Base-by-base conservation (phyloP, 2,329 filamentous ascomycete species). In the Trichoderma sp. region DNA sequence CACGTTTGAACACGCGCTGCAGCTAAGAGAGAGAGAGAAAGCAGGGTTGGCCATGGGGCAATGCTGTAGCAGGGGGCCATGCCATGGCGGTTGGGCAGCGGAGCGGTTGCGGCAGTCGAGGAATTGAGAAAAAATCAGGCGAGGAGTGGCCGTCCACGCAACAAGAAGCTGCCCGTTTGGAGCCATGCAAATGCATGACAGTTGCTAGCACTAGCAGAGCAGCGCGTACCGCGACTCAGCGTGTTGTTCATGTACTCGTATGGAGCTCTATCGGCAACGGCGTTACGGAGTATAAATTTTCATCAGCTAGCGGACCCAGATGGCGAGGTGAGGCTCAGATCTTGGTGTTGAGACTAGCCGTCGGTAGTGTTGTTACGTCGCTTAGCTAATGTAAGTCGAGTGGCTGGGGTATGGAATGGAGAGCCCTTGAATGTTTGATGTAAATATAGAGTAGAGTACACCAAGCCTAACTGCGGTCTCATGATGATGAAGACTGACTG, bases 121-220 rank as follows among this genome's bases (percentile, higher is more conserved):
- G n/a, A 53, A 35, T 56, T 38, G n/a, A n/a, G 5, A 29, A 21
- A 63, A 56, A 73, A 56, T 65, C 71, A 64, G 71, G 59, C 71
- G 29, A 73, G n/a, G 33, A 65, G n/a, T 21, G 45, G 45, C 45
- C n/a, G 45, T 21, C 45, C 4, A 53, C 18, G 45, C 45, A 53
- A 21, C 41, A 41, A 65, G 71, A 65, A 65, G 41, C 60, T 53
- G 71, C 41, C 24, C 45, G 27, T 64, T 64, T 53, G 71, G 60
- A 73, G 71, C 71, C 60, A 72, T 53, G 59, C 60, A 31, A 65
- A 33, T 56, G 71, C 59, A 73, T 62, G 71, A 73, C 63, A 62
- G 35, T 21, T 33, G 16, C 68, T n/a, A 59, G n/a, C 35, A 71
- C 56, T 45, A 38, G 21, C 16, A 38, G 16, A 27, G 33, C 67